These are phyloP conservation scores for Suhomyces anneliseae DNA, from an alignment of 1,139 yeast genomes.

Conservation along the genomic window DNA sequence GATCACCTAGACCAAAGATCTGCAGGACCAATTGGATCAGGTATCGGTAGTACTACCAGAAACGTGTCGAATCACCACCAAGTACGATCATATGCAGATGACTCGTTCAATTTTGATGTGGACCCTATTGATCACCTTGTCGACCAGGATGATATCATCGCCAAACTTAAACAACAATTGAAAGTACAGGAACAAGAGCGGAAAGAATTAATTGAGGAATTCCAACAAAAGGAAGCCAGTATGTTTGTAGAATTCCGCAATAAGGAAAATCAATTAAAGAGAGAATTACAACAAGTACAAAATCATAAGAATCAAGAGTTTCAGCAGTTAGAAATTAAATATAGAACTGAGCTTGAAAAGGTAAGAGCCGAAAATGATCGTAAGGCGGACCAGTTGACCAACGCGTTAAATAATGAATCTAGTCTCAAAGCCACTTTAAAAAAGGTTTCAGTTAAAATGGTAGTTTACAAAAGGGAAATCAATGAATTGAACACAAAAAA, in stretches of 20 bases:
- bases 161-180: constrained; percentile 7
- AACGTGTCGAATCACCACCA: no score
- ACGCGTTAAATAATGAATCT: neutral
- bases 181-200: constrained; percentile 10
- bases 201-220: constrained; percentile 15
- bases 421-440: constrained; percentile 6
- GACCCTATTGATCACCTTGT: neutral
- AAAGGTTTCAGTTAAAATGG: constrained; percentile 9
- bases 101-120: constrained; percentile 3
- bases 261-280: constrained; percentile 2
- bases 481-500: constrained; percentile 10
- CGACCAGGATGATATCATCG: neutral
- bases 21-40: no score
- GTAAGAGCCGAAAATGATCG: neutral
- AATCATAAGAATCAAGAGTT: neutral
- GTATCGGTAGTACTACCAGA: no score
- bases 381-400: neutral
- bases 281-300: constrained; percentile 2
- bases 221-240: constrained; percentile 14
- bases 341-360: neutral
- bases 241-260: constrained; percentile 8
- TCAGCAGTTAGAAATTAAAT: neutral
- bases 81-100: neutral
- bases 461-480: constrained; percentile 11
- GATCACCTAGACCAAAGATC: no score